Base-by-base conservation (phyloP, 2,329 filamentous ascomycete genomes). In the Alternaria angustiovoidea region DNA sequence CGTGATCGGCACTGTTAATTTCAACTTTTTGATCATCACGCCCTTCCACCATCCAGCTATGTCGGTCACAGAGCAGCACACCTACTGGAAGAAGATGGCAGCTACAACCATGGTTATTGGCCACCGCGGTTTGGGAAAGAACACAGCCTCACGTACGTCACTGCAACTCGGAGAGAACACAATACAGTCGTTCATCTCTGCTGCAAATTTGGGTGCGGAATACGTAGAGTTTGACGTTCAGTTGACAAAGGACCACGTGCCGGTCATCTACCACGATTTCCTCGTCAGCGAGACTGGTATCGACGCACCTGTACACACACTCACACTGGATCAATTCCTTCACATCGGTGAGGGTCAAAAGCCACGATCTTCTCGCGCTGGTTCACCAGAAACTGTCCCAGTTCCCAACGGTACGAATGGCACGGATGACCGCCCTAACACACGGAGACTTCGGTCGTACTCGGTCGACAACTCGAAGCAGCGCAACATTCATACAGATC, bases 211-310 rank as follows among this genome's bases (percentile, higher is more conserved):
- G 52, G 95, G 95, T 8, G 95, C 88, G 12, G 86, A 86, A 9
- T 90, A 90, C 69, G 87, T 90, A 36, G 88, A 90, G 69, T 87
- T 91, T 72, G 95, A 99, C 75, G 95, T 99, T 0, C 95, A 99
- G 76, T 83, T 99, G 39, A 99, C 95, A n/a, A 99, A 99, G 75
- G 95, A 99, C 75, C 93, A 96, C 71, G 93, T 99, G 1, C 95
- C 95, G 0, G 94, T 99, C 66, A 97, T 99, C 72, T 99, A 99
- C 75, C 95, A 99, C 75, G 95, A 99, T 78, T 99, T 99, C 74
- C 84, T 98, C 14, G 95, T 99, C 76, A 97, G 93, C 75, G 95
- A 99, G 80, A 98, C 95, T 0, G 95, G 96, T 9, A 95, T 97
- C 54, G 95, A 99, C 74, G 95, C 95, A 0, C 95, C 95, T 0